Evolutionary conservation across 148 eudicot species (phyloP).

Genomic region (Pharnaceum exiguum): DNA sequence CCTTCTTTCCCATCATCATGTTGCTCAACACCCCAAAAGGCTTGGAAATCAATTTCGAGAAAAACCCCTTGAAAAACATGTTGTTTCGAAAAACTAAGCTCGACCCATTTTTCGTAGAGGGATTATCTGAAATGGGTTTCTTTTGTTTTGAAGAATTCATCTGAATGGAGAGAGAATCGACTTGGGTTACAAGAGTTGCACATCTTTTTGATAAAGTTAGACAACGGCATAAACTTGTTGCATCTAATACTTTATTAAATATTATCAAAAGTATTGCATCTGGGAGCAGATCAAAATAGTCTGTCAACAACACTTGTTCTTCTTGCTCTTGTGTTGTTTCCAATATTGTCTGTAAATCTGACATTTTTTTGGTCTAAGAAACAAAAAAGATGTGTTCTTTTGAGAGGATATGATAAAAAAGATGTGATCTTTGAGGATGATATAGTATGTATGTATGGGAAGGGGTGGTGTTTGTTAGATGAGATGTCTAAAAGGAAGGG

Average conservation of each 20-base stretch:
- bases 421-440: too few relatives aligned
- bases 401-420: too few relatives aligned
- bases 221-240: conserved; percentile 38
- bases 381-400: too few relatives aligned
- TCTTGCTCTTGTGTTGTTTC: background rate
- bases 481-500: too few relatives aligned
- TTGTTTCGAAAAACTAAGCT: background rate
- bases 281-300: conserved; percentile 54
- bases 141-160: conserved; percentile 11
- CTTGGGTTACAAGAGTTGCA: conserved; percentile 30
- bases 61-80: conserved; percentile 18
- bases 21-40: conserved; percentile 22
- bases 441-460: too few relatives aligned
- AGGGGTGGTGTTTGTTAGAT: too few relatives aligned
- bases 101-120: conserved; percentile 13
- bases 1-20: conserved; percentile 1
- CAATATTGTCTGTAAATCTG: background rate
- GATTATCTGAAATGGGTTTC: background rate
- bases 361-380: background rate
- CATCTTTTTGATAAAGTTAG: conserved; percentile 42
- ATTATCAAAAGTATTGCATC: conserved; percentile 38
- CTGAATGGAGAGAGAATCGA: conserved; percentile 29
- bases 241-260: conserved; percentile 46
- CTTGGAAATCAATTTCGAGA: conserved; percentile 24
- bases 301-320: conserved; percentile 15